Evolutionary conservation across 257 asterid species (phyloP).

Genomic region (Nicotiana obtusifolia): DNA sequence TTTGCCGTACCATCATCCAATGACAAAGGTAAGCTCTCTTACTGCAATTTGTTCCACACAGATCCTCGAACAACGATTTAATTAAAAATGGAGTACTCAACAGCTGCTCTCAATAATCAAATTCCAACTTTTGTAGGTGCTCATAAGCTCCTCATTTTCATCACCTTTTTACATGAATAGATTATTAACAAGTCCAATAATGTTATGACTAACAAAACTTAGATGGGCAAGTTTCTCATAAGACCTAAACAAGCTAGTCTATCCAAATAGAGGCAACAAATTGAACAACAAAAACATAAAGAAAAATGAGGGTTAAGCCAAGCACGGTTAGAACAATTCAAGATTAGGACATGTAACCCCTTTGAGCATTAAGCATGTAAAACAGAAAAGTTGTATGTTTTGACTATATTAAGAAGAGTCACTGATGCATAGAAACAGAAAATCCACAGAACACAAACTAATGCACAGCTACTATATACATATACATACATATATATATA

Average conservation of each 20-base stretch:
- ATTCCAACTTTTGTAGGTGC: too few species aligned
- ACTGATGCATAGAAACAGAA: background rate
- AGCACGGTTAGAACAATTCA: background rate
- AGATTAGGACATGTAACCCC: background rate
- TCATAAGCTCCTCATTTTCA: background rate
- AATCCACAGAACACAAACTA: background rate
- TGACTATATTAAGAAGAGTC: background rate
- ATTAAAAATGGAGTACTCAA: background rate
- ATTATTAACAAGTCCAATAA: background rate
- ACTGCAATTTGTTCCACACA: background rate
- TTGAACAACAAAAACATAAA: background rate
- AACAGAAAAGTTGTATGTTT: background rate
- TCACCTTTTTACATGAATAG: background rate
- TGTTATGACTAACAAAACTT: background rate
- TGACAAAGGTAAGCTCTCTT: background rate
- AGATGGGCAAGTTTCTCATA: background rate
- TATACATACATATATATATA: too few species aligned
- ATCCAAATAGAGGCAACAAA: background rate
- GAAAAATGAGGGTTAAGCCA: background rate
- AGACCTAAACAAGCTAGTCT: background rate
- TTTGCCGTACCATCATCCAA: background rate
- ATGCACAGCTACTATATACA: background rate
- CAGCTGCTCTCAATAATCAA: background rate
- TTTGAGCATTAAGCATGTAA: background rate
- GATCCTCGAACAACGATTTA: background rate